Evolutionary conservation across 345 rosid species (phyloP).

Genomic region (Eucalyptus pauciflora): DNA sequence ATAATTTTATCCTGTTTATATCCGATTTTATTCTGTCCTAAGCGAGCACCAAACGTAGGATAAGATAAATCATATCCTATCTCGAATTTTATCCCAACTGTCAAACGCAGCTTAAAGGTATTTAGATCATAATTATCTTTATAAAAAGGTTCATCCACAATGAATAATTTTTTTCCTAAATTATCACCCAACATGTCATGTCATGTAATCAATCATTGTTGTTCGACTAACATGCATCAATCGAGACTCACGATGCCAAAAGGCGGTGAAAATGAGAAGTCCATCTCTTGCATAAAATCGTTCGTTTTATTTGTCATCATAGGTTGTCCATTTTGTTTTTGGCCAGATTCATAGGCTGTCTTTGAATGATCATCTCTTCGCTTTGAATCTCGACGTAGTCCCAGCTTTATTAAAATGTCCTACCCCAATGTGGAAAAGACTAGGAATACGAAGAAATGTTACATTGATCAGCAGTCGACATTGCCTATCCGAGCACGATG

Average conservation of each 20-base stretch:
- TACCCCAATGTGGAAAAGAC: not conserved
- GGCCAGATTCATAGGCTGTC: not conserved
- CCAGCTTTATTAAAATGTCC: not conserved
- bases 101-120: not conserved
- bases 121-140: not conserved
- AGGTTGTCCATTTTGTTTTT: not conserved
- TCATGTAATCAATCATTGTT: not conserved
- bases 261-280: not conserved
- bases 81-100: no score
- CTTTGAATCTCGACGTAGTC: not conserved
- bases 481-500: not conserved
- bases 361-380: not conserved
- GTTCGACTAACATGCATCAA: not conserved
- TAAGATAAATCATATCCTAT: no score
- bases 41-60: no score
- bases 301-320: not conserved
- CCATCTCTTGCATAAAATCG: not conserved
- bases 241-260: not conserved
- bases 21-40: no score
- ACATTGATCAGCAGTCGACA: not conserved
- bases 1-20: no score
- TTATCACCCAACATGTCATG: not conserved
- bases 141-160: not conserved
- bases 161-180: not conserved
- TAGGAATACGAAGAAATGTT: not conserved